These are phyloP conservation scores for Candida alai DNA, from an alignment of 805 yeast genomes.

Conservation along the genomic window DNA sequence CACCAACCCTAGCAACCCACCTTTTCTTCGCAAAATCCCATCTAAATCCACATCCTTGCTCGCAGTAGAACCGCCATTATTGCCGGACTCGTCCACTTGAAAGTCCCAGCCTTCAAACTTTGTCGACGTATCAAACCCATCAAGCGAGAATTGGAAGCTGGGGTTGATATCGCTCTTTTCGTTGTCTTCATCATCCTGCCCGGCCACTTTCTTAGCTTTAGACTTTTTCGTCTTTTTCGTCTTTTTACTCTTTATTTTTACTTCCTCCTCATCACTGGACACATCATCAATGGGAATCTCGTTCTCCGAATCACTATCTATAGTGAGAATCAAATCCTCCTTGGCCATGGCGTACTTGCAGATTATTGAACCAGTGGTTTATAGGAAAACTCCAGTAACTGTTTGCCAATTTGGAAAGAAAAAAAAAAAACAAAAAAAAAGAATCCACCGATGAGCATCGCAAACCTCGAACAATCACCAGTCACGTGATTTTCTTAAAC, in stretches of 20 bases:
- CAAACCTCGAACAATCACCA: too few species aligned
- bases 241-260: conserved; percentile 16
- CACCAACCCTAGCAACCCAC: conserved; percentile 72
- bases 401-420: too few species aligned
- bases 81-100: conserved; percentile 41
- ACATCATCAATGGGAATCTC: conserved; percentile 14
- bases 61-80: conserved; percentile 14
- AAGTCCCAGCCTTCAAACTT: conserved; percentile 83
- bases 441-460: too few species aligned
- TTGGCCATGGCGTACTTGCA: conserved; percentile 9
- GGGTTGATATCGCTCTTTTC: conserved; percentile 59
- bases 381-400: too few species aligned
- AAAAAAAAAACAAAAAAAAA: too few species aligned
- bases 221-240: conserved; percentile 7
- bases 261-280: conserved; percentile 18
- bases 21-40: conserved; percentile 79
- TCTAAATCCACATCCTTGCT: conserved; percentile 79
- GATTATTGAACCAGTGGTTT: conserved; percentile 10
- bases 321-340: conserved; percentile 66
- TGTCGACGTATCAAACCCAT: conserved; percentile 47
- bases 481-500: too few species aligned
- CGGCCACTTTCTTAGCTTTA: conserved; percentile 11
- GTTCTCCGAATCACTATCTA: conserved; percentile 70
- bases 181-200: conserved; percentile 29
- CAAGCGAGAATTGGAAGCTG: conserved; percentile 66